phyloP scores from a whole-genome alignment of 371 early-diverging fungal species.

The Actinomucor elegans region DNA sequence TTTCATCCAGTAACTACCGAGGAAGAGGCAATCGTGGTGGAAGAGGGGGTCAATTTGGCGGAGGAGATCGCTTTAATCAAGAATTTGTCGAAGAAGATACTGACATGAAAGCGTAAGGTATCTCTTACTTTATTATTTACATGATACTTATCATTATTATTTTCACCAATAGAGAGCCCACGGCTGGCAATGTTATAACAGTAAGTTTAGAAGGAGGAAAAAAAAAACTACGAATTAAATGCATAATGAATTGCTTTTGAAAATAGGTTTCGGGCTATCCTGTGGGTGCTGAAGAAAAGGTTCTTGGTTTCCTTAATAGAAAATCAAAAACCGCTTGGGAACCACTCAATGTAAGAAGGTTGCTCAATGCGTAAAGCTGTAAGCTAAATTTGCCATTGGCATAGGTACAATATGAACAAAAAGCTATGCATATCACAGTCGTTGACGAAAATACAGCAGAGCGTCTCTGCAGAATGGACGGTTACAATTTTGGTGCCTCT shows the following conservation, averaged over 20 bases:
- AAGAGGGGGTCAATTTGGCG: conserved; percentile 4
- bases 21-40: conserved; percentile 8
- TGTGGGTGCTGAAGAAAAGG: conserved; percentile 30
- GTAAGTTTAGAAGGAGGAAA: conserved; percentile 7
- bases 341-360: conserved; percentile 27
- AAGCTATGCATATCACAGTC: conserved; percentile 27
- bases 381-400: too few relatives aligned
- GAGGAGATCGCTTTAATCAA: conserved; percentile 23
- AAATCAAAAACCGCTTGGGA: conserved; percentile 42
- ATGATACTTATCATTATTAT: background rate
- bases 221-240: background rate
- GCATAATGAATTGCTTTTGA: background rate
- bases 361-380: background rate
- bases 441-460: conserved; percentile 20
- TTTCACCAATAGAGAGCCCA: conserved; percentile 8
- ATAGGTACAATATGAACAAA: conserved; percentile 16
- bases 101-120: conserved; percentile 29
- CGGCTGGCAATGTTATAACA: conserved; percentile 12
- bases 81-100: conserved; percentile 44
- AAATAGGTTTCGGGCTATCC: conserved; percentile 39
- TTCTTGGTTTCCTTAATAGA: conserved; percentile 33
- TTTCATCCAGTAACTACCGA: conserved; percentile 11
- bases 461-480: conserved; percentile 25
- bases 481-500: conserved; percentile 22
- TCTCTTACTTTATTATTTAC: background rate